phyloP scores from a whole-genome alignment of 257 asterid genomes.

The Solanum tarapatanum region DNA sequence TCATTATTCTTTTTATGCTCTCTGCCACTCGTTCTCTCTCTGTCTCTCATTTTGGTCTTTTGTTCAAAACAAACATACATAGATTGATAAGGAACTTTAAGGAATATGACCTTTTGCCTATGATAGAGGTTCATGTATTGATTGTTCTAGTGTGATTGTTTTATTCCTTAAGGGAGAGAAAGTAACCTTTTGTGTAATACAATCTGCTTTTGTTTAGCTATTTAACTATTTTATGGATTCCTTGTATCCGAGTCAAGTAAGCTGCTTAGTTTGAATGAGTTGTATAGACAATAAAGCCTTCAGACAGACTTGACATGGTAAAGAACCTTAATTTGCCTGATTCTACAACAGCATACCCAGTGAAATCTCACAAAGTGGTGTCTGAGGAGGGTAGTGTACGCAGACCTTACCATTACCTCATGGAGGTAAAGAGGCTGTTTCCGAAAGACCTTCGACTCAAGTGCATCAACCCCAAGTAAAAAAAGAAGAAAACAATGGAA shows the following conservation, averaged over 20 bases:
- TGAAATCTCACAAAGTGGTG: background rate
- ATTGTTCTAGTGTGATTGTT: background rate
- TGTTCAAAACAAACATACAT: background rate
- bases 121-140: background rate
- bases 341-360: background rate
- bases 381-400: background rate
- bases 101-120: background rate
- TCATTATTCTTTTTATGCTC: conserved; percentile 2
- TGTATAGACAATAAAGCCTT: background rate
- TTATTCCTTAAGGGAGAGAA: background rate
- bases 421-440: background rate
- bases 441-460: background rate
- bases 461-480: background rate
- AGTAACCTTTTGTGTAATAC: background rate
- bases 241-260: background rate
- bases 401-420: background rate
- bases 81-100: background rate
- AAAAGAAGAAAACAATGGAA: background rate
- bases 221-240: background rate
- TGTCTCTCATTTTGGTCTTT: background rate
- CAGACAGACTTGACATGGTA: background rate
- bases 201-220: background rate
- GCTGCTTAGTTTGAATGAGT: background rate
- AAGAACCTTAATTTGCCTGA: background rate
- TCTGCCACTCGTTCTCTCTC: background rate